Conservation (phyloP, 768 basidiomycete species). For the Pleurotus pulmonarius region DNA sequence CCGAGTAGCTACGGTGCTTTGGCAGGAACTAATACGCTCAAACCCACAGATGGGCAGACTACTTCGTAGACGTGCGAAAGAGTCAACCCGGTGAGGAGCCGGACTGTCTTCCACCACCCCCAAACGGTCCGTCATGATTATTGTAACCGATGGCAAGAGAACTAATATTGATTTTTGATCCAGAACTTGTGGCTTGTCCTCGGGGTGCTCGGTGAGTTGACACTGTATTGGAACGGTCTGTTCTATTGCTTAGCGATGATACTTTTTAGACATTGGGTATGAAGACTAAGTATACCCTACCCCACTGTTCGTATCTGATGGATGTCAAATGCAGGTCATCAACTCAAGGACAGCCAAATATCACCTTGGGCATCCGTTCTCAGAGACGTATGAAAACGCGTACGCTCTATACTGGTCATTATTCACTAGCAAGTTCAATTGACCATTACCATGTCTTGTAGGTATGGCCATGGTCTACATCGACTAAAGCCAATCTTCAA, state of each 20-base stretch:
- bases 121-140: slow-evolving; percentile 43
- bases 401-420: slow-evolving; percentile 27
- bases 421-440: background rate
- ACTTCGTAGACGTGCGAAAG: slow-evolving; percentile 52
- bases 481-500: slow-evolving; percentile 55
- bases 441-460: slow-evolving; percentile 17
- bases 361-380: slow-evolving; percentile 56
- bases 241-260: background rate
- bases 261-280: slow-evolving; percentile 58
- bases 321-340: slow-evolving; percentile 38
- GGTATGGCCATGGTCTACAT: slow-evolving; percentile 51
- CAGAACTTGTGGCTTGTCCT: slow-evolving; percentile 74
- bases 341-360: slow-evolving; percentile 63
- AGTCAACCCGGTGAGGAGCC: slow-evolving; percentile 63
- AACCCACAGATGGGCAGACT: slow-evolving; percentile 54
- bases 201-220: slow-evolving; percentile 53
- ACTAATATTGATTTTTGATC: background rate
- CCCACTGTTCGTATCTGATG: background rate
- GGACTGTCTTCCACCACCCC: slow-evolving; percentile 57
- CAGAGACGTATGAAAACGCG: slow-evolving; percentile 60
- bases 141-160: background rate
- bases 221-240: background rate
- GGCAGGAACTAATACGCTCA: background rate
- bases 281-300: slow-evolving; percentile 8
- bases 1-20: background rate